A percentile compares a stretch with the other conserved stretches of the same genome.
phyloP scores from a whole-genome alignment of 1,139 yeast species.

The Kurtzmaniella quercitrusa region DNA sequence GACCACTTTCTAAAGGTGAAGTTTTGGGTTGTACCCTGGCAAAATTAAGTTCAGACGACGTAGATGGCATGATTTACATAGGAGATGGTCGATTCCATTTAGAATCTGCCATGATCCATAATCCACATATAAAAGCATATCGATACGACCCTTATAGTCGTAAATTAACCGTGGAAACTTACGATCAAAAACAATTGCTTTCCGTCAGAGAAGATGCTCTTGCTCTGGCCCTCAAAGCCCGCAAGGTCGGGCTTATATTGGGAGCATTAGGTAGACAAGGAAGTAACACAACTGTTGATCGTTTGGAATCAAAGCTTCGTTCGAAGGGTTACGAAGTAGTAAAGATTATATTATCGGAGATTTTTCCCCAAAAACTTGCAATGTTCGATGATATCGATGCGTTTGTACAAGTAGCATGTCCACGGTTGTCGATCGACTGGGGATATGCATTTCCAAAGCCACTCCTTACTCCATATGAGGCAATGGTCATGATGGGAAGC shows the following conservation, averaged over 20 bases:
- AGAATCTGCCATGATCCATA: conserved; percentile 96
- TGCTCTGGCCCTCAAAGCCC: conserved; percentile 51
- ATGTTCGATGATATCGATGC: conserved; percentile 93
- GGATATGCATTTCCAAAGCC: conserved; percentile 97
- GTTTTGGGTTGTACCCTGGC: conserved; percentile 96
- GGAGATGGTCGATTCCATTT: conserved; percentile 97
- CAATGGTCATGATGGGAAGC: conserved; percentile 80
- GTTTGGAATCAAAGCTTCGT: conserved; percentile 52
- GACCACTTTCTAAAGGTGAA: conserved; percentile 93
- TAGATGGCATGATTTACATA: conserved; percentile 79
- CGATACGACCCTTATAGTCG: conserved; percentile 93
- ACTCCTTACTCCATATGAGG: conserved; percentile 89
- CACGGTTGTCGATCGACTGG: conserved; percentile 95
- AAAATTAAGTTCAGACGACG: conserved; percentile 55
- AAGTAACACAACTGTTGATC: conserved; percentile 67
- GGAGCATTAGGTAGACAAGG: conserved; percentile 99
- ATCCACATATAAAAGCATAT: conserved; percentile 87
- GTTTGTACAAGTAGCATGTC: conserved; percentile 97
- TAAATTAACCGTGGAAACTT: conserved; percentile 83
- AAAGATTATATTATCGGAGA: conserved; percentile 83
- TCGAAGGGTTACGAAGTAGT: conserved; percentile 65
- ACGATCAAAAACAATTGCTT: conserved; percentile 81
- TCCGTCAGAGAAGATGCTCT: conserved; percentile 74
- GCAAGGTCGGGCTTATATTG: conserved; percentile 75
- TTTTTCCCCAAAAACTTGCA: conserved; percentile 90